Conservation (phyloP, 2,329 filamentous ascomycete species). For the Dendrostoma leiphaemia region DNA sequence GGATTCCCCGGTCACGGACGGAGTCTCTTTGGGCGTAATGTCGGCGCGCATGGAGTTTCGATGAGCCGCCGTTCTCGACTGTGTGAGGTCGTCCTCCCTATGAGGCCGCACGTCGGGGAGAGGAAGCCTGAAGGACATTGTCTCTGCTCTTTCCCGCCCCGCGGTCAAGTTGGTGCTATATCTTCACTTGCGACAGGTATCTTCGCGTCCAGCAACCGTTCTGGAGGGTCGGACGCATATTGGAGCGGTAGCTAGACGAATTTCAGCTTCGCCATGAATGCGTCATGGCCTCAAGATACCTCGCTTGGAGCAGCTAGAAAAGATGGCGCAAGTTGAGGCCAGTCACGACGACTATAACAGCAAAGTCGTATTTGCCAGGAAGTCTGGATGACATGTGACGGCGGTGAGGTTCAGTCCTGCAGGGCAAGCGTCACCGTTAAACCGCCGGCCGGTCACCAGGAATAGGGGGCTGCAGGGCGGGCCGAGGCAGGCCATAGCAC, state of each 20-base stretch:
- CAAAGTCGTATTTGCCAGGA: background rate
- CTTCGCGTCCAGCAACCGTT: constrained; percentile 11
- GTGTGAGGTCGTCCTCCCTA: constrained; percentile 37
- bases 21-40: constrained; percentile 18
- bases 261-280: background rate
- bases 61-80: constrained; percentile 30
- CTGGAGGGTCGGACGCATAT: constrained; percentile 13
- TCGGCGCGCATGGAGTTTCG: constrained; percentile 24
- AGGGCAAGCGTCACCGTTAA: background rate
- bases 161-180: constrained; percentile 3
- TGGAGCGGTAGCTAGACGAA: background rate
- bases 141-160: constrained; percentile 10
- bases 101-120: constrained; percentile 31
- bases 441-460: background rate
- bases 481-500: background rate
- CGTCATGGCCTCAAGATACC: background rate
- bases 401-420: background rate
- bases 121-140: constrained; percentile 40
- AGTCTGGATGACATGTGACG: background rate
- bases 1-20: constrained; percentile 14
- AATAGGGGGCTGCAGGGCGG: constrained; percentile 1
- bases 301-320: too few relatives aligned
- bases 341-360: background rate
- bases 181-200: constrained; percentile 7
- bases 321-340: background rate